Evolutionary conservation across 2,329 filamentous ascomycete genomes (phyloP), one percentile per base, ranked within the genome.

Genomic region (Aspergillus sp.): DNA sequence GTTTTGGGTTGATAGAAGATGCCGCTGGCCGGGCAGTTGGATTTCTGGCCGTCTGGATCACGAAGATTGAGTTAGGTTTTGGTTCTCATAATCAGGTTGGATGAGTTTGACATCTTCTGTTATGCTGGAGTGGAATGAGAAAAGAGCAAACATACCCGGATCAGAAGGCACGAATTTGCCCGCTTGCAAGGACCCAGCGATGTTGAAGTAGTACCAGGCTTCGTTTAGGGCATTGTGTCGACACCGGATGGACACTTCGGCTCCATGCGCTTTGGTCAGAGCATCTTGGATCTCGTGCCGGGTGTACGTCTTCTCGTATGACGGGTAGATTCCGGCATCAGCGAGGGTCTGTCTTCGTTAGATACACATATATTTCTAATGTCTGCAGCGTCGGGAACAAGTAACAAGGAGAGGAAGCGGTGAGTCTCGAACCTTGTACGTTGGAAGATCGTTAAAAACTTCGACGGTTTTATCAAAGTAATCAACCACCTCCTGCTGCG

Each of bases 391-490:
- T 45, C 20, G 22, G 39, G 12, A 9, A 7, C 49, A 50, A 12
- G 32, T 4, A 14, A 4, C 32, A 29, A 14, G 32, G 14, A 36
- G 16, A 39, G 14, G 45, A 51, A 26, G 29, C 52, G 29, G 49
- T 52, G 20, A 52, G 31, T 12, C 5, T 69, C 71, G 52, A 60
- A 83, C 82, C 57, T 84, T 70, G 72, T 90, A 90, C 12, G 86
- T 87, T 12, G 88, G 85, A 9, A 91, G 79, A 0, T 78, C 78
- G 73, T 89, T 85, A 80, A 90, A 92, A 2, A 91, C 71, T 22
- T 82, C 79, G 4, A 90, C 87, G 2, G 87, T 81, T 59, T 82
- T 84, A 67, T 87, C 79, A 75, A 91, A 91, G 76, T 85, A 92
- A 70, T 89, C 87, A 12, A 85, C 82, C 0, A 87, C 86, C 68